These are phyloP conservation scores for Arthrobotrys sinensis DNA, from an alignment of 2,329 filamentous ascomycete species.

Conservation along the genomic window DNA sequence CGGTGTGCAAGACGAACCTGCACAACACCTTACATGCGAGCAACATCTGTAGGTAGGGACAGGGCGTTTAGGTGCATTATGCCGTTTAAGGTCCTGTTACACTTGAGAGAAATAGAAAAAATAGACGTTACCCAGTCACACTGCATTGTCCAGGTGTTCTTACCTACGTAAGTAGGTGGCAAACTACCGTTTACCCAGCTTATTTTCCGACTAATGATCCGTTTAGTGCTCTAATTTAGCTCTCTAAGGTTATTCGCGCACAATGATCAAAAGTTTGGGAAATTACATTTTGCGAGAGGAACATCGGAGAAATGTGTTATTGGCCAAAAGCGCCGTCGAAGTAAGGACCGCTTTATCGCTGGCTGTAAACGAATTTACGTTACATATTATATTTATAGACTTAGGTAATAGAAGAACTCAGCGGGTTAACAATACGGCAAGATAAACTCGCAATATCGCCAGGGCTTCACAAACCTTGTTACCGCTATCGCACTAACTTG, in stretches of 20 bases:
- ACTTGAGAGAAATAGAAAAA: neutral
- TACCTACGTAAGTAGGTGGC: neutral
- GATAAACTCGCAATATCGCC: too few species aligned
- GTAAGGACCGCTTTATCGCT: neutral
- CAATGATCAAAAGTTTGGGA: slow-evolving; percentile 1
- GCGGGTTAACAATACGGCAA: too few species aligned
- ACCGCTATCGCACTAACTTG: too few species aligned
- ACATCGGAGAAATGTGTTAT: neutral
- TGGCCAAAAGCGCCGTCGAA: neutral
- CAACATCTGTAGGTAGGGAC: slow-evolving; percentile 2
- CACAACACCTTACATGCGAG: slow-evolving; percentile 29
- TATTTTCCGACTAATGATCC: neutral
- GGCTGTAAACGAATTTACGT: too few species aligned
- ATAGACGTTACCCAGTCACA: slow-evolving; percentile 12
- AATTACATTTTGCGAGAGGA: neutral
- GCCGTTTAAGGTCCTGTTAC: slow-evolving; percentile 4
- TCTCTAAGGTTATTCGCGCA: neutral
- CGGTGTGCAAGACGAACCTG: slow-evolving; percentile 25
- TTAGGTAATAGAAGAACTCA: too few species aligned
- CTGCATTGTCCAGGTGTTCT: slow-evolving; percentile 17
- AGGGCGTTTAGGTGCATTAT: slow-evolving; percentile 29
- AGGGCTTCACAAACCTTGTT: too few species aligned
- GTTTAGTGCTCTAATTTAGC: neutral
- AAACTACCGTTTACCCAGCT: slow-evolving; percentile 8
- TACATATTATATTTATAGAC: too few species aligned